phyloP scores from a whole-genome alignment of 805 yeast genomes.

The Kregervanrija fluxuum region DNA sequence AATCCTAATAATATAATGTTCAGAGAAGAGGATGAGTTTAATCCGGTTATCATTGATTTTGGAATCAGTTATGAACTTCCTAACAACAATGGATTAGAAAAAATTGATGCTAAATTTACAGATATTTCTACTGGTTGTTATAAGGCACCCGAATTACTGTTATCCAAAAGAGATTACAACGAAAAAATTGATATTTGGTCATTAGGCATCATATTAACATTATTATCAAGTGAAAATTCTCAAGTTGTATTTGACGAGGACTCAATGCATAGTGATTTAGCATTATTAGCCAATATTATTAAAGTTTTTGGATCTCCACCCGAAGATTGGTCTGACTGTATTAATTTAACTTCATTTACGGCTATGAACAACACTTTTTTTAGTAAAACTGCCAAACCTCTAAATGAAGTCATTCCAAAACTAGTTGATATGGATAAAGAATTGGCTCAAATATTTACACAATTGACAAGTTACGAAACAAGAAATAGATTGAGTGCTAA shows the following conservation, averaged over 20 bases:
- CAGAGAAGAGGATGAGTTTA: slow-evolving; percentile 14
- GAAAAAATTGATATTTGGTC: slow-evolving; percentile 66
- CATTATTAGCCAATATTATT: slow-evolving; percentile 48
- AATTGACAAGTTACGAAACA: slow-evolving; percentile 38
- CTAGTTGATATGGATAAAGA: slow-evolving; percentile 10
- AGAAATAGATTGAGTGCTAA: slow-evolving; percentile 25
- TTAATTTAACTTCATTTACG: slow-evolving; percentile 29
- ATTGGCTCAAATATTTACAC: slow-evolving; percentile 27
- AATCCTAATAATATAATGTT: slow-evolving; percentile 60
- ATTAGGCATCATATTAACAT: slow-evolving; percentile 53
- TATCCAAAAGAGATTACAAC: slow-evolving; percentile 50
- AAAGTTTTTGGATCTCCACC: slow-evolving; percentile 58
- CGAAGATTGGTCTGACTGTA: slow-evolving; percentile 38
- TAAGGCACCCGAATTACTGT: slow-evolving; percentile 68
- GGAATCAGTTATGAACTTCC: slow-evolving; percentile 32
- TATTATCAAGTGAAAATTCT: slow-evolving; percentile 37
- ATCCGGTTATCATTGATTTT: slow-evolving; percentile 34
- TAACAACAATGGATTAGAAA: slow-evolving; percentile 67
- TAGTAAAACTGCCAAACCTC: slow-evolving; percentile 15
- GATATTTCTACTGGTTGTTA: slow-evolving; percentile 62
- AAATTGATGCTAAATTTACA: slow-evolving; percentile 33
- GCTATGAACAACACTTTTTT: slow-evolving; percentile 25
- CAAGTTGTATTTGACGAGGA: slow-evolving; percentile 32
- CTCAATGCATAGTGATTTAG: slow-evolving; percentile 46
- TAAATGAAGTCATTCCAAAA: slow-evolving; percentile 30